Evolutionary conservation across 192 early-diverging fungal species (phyloP), one percentile per base, ranked within the genome.

Genomic region (Backusella circina): DNA sequence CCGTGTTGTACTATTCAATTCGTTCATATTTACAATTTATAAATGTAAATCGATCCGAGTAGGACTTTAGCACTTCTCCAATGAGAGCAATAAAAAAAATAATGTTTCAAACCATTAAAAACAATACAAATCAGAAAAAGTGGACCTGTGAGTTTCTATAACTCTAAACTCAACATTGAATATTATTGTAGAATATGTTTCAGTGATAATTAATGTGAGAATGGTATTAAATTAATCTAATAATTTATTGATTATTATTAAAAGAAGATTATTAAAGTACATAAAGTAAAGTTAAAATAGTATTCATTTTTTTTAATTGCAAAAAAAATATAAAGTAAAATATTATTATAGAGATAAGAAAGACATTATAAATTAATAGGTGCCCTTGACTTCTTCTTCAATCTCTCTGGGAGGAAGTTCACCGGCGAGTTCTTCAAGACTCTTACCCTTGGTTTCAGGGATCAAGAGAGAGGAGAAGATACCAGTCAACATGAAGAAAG

Each of bases 391-490:
- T 12, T 50, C 26, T 51, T 72, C 44, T 47, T 72, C 50, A 8
- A 41, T 47, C 16, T 47, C 32, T 21, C 23, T 38, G 12, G 23
- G 41, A 16, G 38, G 44, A 65, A 36, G 15, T 41, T 89, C 90
- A 33, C 81, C 82, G 9, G 86, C 79, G 8, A 92, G 69, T 71
- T 95, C 94, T 84, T 96, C 95, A 35, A 96, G 85, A 3, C 91
- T 81, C 73, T 88, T 84, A 77, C 92, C 92, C 71, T 88, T 91
- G 51, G 95, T 93, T 79, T 96, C 95, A 37, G 93, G 93, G 51
- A 96, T 85, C 41, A 90, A 79, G 67, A 89, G 84, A 2, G 93
- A 91, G 16, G 76, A 82, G 8, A 85, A 75, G 7, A 91, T 38
- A 51, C 96, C 96, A 21, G 91, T 81, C 18, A 94, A 79, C 90